Evolutionary conservation across 2,329 filamentous ascomycete genomes (phyloP).

Genomic region (Talaromyces sp.): DNA sequence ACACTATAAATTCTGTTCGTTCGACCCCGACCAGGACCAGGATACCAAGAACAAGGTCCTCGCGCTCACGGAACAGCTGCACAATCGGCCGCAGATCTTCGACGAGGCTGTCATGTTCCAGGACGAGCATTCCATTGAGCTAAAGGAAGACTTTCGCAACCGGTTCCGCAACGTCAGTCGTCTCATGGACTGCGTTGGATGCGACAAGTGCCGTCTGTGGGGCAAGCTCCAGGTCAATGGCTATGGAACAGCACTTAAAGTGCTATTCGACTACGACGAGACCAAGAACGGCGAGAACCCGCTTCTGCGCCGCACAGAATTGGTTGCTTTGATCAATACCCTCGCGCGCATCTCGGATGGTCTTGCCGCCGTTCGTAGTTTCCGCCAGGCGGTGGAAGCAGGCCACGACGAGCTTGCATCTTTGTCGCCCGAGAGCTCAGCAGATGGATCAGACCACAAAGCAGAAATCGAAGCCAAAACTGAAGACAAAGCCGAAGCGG

Average conservation of each 20-base stretch:
- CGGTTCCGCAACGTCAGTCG: conserved; percentile 95
- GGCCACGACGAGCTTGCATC: conserved; percentile 27
- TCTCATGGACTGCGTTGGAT: conserved; percentile 97
- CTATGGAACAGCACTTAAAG: conserved; percentile 90
- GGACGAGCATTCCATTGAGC: conserved; percentile 55
- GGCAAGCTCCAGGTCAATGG: conserved; percentile 94
- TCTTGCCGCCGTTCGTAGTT: conserved; percentile 67
- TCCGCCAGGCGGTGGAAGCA: conserved; percentile 49
- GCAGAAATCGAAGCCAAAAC: conserved; percentile 7
- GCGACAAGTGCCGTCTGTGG: conserved; percentile 97
- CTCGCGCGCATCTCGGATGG: conserved; percentile 81
- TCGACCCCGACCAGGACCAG: conserved; percentile 71
- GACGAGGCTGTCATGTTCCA: conserved; percentile 96
- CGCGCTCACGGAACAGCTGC: conserved; percentile 65
- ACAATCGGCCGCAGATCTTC: conserved; percentile 69
- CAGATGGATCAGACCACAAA: conserved; percentile 14
- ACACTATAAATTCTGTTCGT: conserved; percentile 86
- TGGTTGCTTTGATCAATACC: conserved; percentile 93
- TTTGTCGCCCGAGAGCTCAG: conserved; percentile 20
- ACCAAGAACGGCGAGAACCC: conserved; percentile 60
- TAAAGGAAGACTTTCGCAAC: conserved; percentile 97
- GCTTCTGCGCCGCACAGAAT: conserved; percentile 75
- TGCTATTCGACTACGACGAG: conserved; percentile 88
- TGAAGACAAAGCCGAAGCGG: conserved; percentile 2
- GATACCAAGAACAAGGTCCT: conserved; percentile 77